phyloP scores from a whole-genome alignment of 768 basidiomycete species.

The Podaxis carcinomalis region DNA sequence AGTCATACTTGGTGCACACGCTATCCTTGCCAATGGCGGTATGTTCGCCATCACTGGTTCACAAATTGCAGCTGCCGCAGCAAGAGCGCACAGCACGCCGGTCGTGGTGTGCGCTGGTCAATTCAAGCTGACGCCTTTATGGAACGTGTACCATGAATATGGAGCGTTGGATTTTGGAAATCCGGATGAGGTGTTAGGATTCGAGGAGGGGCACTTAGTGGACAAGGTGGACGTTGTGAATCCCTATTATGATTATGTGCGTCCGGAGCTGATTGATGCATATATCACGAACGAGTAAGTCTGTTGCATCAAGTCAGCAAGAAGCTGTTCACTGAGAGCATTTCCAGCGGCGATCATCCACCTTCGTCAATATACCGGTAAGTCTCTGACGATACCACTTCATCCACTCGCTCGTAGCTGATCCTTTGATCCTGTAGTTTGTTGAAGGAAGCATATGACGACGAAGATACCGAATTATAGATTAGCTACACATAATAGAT shows the following conservation, averaged over 20 bases:
- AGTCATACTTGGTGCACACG: slow-evolving; percentile 90
- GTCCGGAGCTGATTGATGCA: slow-evolving; percentile 87
- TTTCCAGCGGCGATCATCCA: slow-evolving; percentile 85
- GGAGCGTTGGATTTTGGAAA: slow-evolving; percentile 80
- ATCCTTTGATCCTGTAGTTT: slow-evolving; percentile 39
- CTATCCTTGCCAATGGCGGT: slow-evolving; percentile 95
- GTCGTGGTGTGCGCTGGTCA: slow-evolving; percentile 94
- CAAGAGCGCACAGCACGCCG: slow-evolving; percentile 84
- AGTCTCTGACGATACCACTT: slow-evolving; percentile 13
- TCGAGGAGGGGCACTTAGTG: slow-evolving; percentile 73
- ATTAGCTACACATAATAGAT: slow-evolving; percentile 18
- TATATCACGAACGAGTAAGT: slow-evolving; percentile 97
- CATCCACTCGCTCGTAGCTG: slow-evolving; percentile 2
- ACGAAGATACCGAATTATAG: slow-evolving; percentile 85
- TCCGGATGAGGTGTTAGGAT: slow-evolving; percentile 57
- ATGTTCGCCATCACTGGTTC: slow-evolving; percentile 90
- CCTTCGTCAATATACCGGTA: slow-evolving; percentile 90
- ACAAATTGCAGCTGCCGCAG: slow-evolving; percentile 80
- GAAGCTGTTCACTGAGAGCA: slow-evolving; percentile 8
- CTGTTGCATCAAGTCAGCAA: background rate
- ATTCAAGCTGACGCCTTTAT: slow-evolving; percentile 91
- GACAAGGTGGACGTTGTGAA: slow-evolving; percentile 92
- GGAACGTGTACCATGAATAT: slow-evolving; percentile 86
- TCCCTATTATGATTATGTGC: slow-evolving; percentile 95
- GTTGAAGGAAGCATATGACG: slow-evolving; percentile 93